These are phyloP conservation scores for Aureobasidium sp. DNA, from an alignment of 2,329 filamentous ascomycete genomes.

Conservation along the genomic window DNA sequence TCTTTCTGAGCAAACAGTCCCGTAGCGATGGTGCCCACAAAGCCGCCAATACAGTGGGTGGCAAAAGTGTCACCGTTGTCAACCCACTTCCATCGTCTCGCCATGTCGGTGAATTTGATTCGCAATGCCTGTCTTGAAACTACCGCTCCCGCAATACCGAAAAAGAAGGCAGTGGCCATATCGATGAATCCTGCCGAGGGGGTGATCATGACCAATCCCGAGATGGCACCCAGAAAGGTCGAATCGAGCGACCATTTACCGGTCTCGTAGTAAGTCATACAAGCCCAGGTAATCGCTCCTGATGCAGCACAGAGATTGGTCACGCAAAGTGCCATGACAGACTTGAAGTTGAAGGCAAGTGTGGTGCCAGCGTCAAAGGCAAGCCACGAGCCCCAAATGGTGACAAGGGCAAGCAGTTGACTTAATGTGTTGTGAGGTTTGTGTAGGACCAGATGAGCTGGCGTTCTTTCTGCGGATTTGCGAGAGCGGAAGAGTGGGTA, in stretches of 20 bases:
- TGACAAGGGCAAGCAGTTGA: constrained; percentile 43
- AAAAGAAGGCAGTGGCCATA: constrained; percentile 43
- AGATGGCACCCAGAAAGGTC: constrained; percentile 48
- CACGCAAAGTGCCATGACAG: constrained; percentile 44
- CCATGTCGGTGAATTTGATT: constrained; percentile 47
- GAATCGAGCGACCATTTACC: constrained; percentile 44
- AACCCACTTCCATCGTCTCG: constrained; percentile 44
- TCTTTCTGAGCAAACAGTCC: constrained; percentile 46
- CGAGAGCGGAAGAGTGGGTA: constrained; percentile 44
- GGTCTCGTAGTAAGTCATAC: constrained; percentile 39
- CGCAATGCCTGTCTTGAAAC: constrained; percentile 46
- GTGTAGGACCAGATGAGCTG: constrained; percentile 42
- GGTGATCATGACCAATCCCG: constrained; percentile 48
- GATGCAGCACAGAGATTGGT: constrained; percentile 45
- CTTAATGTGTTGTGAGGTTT: constrained; percentile 43
- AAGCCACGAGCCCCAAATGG: constrained; percentile 47
- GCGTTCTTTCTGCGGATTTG: constrained; percentile 39
- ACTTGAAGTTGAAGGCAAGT: constrained; percentile 44
- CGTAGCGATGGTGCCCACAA: constrained; percentile 45
- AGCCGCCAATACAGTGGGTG: constrained; percentile 47
- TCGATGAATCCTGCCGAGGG: constrained; percentile 46
- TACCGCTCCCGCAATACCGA: constrained; percentile 42
- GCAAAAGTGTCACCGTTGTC: constrained; percentile 52
- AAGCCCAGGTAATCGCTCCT: constrained; percentile 42
- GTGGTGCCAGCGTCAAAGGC: constrained; percentile 47